Conservation (phyloP, 768 basidiomycete species). For the Boletus rufocinnamomeus region DNA sequence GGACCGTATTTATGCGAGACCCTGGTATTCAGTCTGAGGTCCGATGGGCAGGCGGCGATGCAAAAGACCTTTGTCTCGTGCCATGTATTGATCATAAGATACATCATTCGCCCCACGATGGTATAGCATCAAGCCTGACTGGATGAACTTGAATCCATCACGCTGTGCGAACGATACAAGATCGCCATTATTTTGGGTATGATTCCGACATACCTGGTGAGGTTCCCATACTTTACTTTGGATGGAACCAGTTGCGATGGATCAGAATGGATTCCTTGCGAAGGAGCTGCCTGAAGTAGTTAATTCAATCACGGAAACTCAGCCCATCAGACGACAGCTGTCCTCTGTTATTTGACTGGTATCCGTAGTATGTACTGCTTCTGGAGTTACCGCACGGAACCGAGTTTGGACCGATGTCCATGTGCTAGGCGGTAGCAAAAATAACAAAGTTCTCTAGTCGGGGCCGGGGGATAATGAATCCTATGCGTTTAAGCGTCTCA, state of each 20-base stretch:
- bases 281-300: background rate
- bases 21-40: background rate
- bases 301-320: background rate
- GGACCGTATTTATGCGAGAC: conserved; percentile 15
- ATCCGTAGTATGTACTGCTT: background rate
- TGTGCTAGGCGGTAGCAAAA: background rate
- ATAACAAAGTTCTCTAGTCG: background rate
- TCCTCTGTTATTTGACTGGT: background rate
- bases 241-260: conserved; percentile 4
- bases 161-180: background rate
- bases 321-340: no score
- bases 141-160: background rate
- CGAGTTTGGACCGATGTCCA: background rate
- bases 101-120: background rate
- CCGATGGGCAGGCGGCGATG: background rate
- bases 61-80: background rate
- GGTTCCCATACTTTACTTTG: no score
- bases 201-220: background rate
- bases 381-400: background rate
- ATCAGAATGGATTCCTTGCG: background rate
- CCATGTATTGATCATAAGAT: background rate
- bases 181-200: background rate
- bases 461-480: background rate
- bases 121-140: background rate
- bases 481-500: background rate